phyloP scores from a whole-genome alignment of 768 basidiomycete genomes.

The Lyophyllum atratum region DNA sequence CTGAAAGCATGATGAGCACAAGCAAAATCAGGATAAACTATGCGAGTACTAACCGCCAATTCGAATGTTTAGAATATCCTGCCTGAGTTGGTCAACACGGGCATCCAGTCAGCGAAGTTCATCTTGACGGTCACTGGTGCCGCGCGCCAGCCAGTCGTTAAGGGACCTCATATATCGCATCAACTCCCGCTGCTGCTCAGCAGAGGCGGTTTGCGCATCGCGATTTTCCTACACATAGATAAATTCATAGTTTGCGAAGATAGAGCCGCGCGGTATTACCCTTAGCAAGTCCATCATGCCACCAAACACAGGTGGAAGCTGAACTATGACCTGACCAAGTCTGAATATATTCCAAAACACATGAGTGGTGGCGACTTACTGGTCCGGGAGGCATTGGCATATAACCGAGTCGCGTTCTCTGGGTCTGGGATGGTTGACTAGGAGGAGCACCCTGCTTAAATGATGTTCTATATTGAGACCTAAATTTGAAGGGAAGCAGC shows the following conservation, averaged over 20 bases:
- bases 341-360: neutral
- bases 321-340: conserved; percentile 52
- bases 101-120: conserved; percentile 69
- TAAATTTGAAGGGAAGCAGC: neutral
- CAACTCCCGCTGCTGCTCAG: conserved; percentile 78
- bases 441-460: conserved; percentile 19
- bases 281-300: conserved; percentile 70
- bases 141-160: conserved; percentile 79
- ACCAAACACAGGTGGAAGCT: conserved; percentile 64
- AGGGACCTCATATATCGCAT: conserved; percentile 78
- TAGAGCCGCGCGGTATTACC: conserved; percentile 33
- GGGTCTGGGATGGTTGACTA: conserved; percentile 14
- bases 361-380: conserved; percentile 36
- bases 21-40: neutral
- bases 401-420: conserved; percentile 30
- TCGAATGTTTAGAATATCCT: conserved; percentile 40
- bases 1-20: conserved; percentile 7
- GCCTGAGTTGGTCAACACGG: conserved; percentile 53
- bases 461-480: neutral
- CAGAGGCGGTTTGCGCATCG: conserved; percentile 68
- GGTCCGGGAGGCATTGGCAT: conserved; percentile 54
- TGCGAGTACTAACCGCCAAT: conserved; percentile 30
- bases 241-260: neutral
- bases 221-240: conserved; percentile 64
- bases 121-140: conserved; percentile 76